Evolutionary conservation across 2,329 filamentous ascomycete genomes (phyloP), one percentile per base, ranked within the genome.

Genomic region (Colletotrichum echinochloae): DNA sequence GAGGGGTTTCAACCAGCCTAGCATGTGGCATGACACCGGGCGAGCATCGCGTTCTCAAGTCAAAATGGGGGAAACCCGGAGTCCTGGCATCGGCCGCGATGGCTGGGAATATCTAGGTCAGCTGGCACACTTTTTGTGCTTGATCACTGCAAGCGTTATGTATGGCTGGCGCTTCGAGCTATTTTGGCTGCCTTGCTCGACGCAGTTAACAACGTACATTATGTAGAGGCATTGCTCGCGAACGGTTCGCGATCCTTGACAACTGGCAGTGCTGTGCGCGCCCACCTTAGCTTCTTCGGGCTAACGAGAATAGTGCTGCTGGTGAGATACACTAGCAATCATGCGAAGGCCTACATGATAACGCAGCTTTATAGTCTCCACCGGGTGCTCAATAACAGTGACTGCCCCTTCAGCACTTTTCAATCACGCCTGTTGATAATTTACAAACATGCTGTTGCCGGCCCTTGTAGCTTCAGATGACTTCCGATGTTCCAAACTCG

Each of bases 201-300:
- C 7, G 37, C 37, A 35, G 16, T n/a, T 46, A 62, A 63, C 39
- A 48, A 37, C 60, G 12, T 46, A 57, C 14, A 28, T 5, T 14
- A 35, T 51, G n/a, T 26, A 18, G 35, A n/a, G 3, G 30, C 14
- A 37, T 14, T 55, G 3, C 11, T 23, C 16, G 20, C 28, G 57
- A 51, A 39, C 59, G 37, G 49, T 1, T 41, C 6, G 3, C 16
- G 18, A 28, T 30, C 57, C 44, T 46, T 63, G 68, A 71, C 68
- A 71, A 71, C 65, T 71, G 68, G 68, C 68, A 68, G 23, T 57
- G 52, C 65, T 63, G 67, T 48, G 52, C 37, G 52, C 37, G 18
- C 2, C 16, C 11, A 26, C 41, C 39, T 61, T 28, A 30, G 33
- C n/a, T 61, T 41, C 20, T 49, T 59, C 59, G 30, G 46, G n/a